Evolutionary conservation across 495 filamentous ascomycete genomes (phyloP).

Genomic region (Neurospora sp.): DNA sequence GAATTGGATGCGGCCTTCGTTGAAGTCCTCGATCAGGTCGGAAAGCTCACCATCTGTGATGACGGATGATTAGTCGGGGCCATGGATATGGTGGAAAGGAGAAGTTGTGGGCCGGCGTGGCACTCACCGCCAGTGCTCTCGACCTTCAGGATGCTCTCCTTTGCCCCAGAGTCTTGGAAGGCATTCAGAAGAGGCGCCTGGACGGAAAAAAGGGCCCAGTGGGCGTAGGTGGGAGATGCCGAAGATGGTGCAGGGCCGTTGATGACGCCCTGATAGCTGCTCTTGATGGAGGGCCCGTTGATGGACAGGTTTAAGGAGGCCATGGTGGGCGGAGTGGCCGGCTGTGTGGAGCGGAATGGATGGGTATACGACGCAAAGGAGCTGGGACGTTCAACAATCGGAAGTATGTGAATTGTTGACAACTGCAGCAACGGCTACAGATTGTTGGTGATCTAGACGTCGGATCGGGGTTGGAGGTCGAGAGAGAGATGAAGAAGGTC

Average conservation of each 20-base stretch:
- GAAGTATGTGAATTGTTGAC: not conserved
- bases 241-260: constrained; percentile 58
- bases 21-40: constrained; percentile 97
- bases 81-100: not conserved
- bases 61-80: constrained; percentile 3
- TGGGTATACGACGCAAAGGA: not conserved
- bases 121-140: constrained; percentile 76
- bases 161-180: constrained; percentile 75
- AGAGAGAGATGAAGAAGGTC: not conserved
- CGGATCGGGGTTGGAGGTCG: not conserved
- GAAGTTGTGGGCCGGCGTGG: constrained; percentile 1
- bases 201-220: constrained; percentile 87
- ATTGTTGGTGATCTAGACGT: not conserved
- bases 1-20: constrained; percentile 91
- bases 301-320: constrained; percentile 83
- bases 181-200: constrained; percentile 81
- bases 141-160: constrained; percentile 92
- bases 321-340: constrained; percentile 42
- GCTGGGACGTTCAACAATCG: not conserved
- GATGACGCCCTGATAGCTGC: constrained; percentile 83
- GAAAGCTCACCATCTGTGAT: constrained; percentile 74
- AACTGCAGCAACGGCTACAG: not conserved
- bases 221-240: constrained; percentile 44
- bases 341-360: not conserved
- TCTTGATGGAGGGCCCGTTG: constrained; percentile 84